A percentile compares a stretch with the other conserved stretches of the same genome.
These are phyloP conservation scores for Kazachstania bromeliacearum DNA, from an alignment of 805 yeast genomes.

Conservation along the genomic window DNA sequence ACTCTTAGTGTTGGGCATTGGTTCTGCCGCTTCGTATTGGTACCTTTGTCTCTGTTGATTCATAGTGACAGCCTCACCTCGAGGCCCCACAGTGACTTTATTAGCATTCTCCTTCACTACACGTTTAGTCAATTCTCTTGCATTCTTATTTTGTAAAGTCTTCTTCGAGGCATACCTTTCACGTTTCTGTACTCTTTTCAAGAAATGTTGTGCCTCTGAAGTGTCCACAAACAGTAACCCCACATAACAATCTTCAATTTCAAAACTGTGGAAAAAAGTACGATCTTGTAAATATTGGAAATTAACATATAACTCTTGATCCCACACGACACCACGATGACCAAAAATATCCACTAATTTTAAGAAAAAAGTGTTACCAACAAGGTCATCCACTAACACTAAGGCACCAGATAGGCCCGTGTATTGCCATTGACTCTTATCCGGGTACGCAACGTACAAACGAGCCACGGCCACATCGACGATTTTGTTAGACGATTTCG, in stretches of 20 bases:
- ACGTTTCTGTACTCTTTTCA: constrained; percentile 62
- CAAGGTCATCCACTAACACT: constrained; percentile 79
- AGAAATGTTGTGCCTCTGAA: constrained; percentile 77
- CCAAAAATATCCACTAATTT: constrained; percentile 82
- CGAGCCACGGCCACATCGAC: constrained; percentile 87
- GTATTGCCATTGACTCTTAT: constrained; percentile 68
- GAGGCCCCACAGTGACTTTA: constrained; percentile 50
- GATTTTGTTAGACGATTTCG: constrained; percentile 79
- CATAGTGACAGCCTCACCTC: constrained; percentile 26
- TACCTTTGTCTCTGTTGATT: constrained; percentile 26
- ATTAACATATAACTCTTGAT: constrained; percentile 84
- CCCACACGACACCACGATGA: constrained; percentile 87
- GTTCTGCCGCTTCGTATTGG: constrained; percentile 19
- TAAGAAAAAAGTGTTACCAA: constrained; percentile 87
- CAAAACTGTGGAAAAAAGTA: constrained; percentile 89
- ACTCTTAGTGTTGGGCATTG: constrained; percentile 28
- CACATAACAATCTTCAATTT: constrained; percentile 77
- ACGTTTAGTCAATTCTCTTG: constrained; percentile 67
- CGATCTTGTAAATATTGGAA: constrained; percentile 91
- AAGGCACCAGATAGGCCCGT: constrained; percentile 89
- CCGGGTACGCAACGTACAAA: constrained; percentile 83
- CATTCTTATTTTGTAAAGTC: constrained; percentile 78
- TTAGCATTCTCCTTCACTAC: constrained; percentile 45
- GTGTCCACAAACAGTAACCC: constrained; percentile 88
- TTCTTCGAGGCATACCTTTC: constrained; percentile 81